Conservation (phyloP, 805 yeast species). For the Candida morakotiae region DNA sequence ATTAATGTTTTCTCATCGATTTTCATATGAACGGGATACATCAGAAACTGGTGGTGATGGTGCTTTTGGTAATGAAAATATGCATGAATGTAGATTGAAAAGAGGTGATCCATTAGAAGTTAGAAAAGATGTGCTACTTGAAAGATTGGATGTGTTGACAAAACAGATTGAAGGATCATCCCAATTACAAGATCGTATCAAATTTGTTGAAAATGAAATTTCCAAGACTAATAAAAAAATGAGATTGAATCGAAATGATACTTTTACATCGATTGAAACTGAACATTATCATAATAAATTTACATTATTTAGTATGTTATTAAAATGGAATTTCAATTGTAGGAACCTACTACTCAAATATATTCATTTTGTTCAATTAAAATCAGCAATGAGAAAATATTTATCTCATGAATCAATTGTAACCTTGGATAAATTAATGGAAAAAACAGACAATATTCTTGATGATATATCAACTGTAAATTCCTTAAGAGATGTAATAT, state of each 20-base stretch:
- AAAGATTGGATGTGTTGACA: constrained; percentile 24
- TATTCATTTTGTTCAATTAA: constrained; percentile 32
- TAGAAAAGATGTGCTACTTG: constrained; percentile 21
- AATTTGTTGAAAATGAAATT: constrained; percentile 17
- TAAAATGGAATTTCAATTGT: constrained; percentile 39
- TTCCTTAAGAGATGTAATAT: background rate
- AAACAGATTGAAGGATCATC: constrained; percentile 9
- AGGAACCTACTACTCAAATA: constrained; percentile 32
- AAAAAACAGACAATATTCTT: constrained; percentile 9
- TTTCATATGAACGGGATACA: constrained; percentile 63
- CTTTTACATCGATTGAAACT: constrained; percentile 3
- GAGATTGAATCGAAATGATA: background rate
- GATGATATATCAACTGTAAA: constrained; percentile 7
- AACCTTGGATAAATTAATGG: constrained; percentile 30
- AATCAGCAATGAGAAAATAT: constrained; percentile 22
- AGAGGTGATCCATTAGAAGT: constrained; percentile 23
- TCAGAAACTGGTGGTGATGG: constrained; percentile 40
- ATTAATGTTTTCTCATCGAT: constrained; percentile 61
- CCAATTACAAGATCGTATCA: constrained; percentile 15
- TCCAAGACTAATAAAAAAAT: constrained; percentile 4
- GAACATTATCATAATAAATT: constrained; percentile 34
- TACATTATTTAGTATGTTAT: constrained; percentile 32
- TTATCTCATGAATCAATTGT: constrained; percentile 32
- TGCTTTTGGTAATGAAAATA: constrained; percentile 19
- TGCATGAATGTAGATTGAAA: constrained; percentile 27